Evolutionary conservation across 148 eudicot species (phyloP).

Genomic region (Rheum nobile): DNA sequence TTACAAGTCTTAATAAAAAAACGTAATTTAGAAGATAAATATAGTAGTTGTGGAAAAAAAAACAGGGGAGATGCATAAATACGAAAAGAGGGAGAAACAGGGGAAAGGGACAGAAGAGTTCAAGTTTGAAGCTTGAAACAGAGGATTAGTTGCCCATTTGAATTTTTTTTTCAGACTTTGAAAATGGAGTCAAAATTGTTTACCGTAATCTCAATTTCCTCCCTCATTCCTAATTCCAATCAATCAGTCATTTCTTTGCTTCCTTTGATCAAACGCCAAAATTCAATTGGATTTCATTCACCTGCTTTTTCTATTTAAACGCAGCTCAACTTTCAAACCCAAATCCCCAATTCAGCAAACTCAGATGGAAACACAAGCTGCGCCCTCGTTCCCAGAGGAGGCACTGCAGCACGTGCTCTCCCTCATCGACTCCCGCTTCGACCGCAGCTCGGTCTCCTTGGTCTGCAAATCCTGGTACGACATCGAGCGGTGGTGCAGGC

Average conservation of each 20-base stretch:
- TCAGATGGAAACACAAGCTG: not conserved
- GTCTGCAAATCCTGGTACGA: conserved; percentile 77
- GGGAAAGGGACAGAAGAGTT: too few species aligned
- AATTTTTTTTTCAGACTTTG: not conserved
- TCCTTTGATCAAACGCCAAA: too few species aligned
- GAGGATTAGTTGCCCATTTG: too few species aligned
- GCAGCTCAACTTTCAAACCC: not conserved
- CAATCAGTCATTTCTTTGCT: not conserved
- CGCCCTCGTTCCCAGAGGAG: conserved; percentile 55
- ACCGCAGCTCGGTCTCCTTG: conserved; percentile 62
- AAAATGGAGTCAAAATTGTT: not conserved
- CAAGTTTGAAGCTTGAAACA: too few species aligned
- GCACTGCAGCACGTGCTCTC: conserved; percentile 69
- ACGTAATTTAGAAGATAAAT: too few species aligned
- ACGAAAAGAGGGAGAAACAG: too few species aligned
- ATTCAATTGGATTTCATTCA: too few species aligned
- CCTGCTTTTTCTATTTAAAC: too few species aligned
- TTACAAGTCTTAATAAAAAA: too few species aligned
- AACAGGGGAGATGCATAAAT: too few species aligned
- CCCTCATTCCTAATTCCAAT: not conserved
- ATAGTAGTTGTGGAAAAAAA: too few species aligned
- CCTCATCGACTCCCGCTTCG: conserved; percentile 40
- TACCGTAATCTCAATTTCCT: not conserved
- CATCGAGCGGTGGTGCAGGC: conserved; percentile 55
- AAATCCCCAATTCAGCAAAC: not conserved